Evolutionary conservation across 2,329 filamentous ascomycete genomes (phyloP), one percentile per base, ranked within the genome.

Genomic region (Aspergillus pseudoviridinutans): DNA sequence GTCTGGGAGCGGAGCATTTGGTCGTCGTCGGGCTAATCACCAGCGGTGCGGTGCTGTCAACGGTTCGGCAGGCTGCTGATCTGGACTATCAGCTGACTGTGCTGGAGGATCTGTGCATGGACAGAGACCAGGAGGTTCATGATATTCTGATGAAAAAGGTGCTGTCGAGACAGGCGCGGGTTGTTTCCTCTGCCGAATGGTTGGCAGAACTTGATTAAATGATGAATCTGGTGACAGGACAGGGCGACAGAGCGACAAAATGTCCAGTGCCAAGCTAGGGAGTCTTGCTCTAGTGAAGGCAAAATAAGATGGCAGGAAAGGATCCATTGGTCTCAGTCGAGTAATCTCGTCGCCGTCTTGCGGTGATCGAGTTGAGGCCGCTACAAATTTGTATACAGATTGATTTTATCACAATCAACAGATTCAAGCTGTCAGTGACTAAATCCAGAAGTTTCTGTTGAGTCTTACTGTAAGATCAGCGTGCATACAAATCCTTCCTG

Each of bases 11-110:
- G 0, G 57, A 69, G 22, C 62, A 60, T 22, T 47, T 76, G n/a
- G 69, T 73, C 5, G n/a, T 77, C 10, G 65, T 62, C 0, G 74
- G 75, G 1, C 29, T 76, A 17, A 66, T 62, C 27, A 75, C 74
- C 1, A 68, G 71, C 41, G 74, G 73, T 9, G 72, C 69, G 10
- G 73, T 76, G 7, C 59, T 77, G 20, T 75, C 72, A 17, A 76
- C 74, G 3, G 62, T 75, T 27, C 67, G 70, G 12, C 63, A 71
- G 52, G 74, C 71, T 5, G 66, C 65, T 32, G 74, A 77, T 63
- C 51, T 70, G 56, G 75, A 77, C 58, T 75, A 73, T 47, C 54
- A 58, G 12, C 44, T 76, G 47, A 69, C 66, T 4, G 67, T 76
- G 8, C 52, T 77, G 46, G 60, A 63, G 24, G 74, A 77, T 59